Evolutionary conservation across 2,329 filamentous ascomycete species (phyloP), one percentile per base, ranked within the genome.

Genomic region (Gliomastix tumulicola): DNA sequence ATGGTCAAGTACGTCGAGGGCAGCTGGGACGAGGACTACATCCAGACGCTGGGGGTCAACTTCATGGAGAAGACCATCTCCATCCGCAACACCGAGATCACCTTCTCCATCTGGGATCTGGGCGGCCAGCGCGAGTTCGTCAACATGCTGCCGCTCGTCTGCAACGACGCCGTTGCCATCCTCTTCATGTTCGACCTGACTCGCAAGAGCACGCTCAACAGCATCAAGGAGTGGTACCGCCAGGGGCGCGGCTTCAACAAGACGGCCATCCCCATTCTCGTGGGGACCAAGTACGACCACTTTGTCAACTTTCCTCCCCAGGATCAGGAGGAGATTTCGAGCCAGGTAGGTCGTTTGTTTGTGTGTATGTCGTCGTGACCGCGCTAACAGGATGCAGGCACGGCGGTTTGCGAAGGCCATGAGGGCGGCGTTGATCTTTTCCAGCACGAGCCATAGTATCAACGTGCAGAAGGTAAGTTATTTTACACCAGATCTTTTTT

Each of bases 1-100:
- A 98, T 98, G 92, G 92, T 98, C 55, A 98, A 98, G 63, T 98
- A 98, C 56, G 92, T 98, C 38, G 92, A 98, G 66, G 92, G 92
- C 41, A 96, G 89, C 63, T 98, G 92, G 88, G 92, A 98, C 61
- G 92, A 98, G 66, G 92, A 98, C 60, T 98, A 98, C 63, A 98
- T 98, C 54, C 92, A 98, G 66, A 98, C 92, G 17, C 69, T 98
- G 31, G 92, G 92, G 48, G 92, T 98, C 63, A 98, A 98, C 63
- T 98, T 98, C 65, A 98, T 98, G 92, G 92, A 98, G 63, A 98
- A 98, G 74, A 98, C 92, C 23, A 98, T 98, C 57, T 94, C 88
- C 44, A 98, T 98, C 62, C 85, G 92, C 44, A 98, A 98, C 65
- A 98, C 92, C 13, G 92, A 98, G 65, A 98, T 98, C 61, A 98